Evolutionary conservation across 2,329 filamentous ascomycete genomes (phyloP).

Genomic region (Aspergillus neoniger): DNA sequence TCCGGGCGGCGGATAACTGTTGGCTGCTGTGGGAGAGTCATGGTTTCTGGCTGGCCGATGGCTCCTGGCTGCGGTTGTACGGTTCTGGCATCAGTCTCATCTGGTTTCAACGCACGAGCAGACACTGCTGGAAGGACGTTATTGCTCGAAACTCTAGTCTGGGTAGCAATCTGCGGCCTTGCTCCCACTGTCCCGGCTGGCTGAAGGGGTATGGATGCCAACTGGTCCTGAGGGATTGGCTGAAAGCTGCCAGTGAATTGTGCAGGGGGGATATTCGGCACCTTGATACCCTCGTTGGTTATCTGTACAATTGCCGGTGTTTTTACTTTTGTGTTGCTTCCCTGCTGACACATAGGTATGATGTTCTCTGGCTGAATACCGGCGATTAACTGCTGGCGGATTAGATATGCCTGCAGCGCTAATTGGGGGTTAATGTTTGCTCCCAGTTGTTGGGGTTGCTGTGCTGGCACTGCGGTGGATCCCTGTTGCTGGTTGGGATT

Average conservation of each 20-base stretch:
- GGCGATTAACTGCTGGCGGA: conserved; percentile 32
- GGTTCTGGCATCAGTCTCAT: background rate
- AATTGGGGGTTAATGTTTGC: background rate
- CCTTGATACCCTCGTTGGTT: conserved; percentile 19
- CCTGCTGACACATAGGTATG: conserved; percentile 19
- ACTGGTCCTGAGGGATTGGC: conserved; percentile 9
- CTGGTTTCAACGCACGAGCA: background rate
- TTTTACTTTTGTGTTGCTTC: background rate
- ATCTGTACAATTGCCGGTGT: conserved; percentile 23
- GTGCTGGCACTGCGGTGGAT: background rate
- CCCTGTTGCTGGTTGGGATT: background rate
- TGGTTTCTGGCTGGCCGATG: background rate
- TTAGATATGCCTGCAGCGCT: conserved; percentile 28
- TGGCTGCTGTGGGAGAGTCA: background rate
- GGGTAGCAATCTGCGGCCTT: background rate
- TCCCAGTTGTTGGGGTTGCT: background rate
- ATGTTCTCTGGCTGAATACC: conserved; percentile 29
- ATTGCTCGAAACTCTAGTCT: background rate
- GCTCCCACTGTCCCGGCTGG: background rate
- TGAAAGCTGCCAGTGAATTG: conserved; percentile 21
- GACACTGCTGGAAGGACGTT: background rate
- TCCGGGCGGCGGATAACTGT: background rate
- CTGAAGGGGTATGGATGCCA: background rate
- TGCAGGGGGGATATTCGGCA: conserved; percentile 25
- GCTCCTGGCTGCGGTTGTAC: background rate